Evolutionary conservation across 2,329 filamentous ascomycete species (phyloP).

Genomic region (Pseudopithomyces maydicus): DNA sequence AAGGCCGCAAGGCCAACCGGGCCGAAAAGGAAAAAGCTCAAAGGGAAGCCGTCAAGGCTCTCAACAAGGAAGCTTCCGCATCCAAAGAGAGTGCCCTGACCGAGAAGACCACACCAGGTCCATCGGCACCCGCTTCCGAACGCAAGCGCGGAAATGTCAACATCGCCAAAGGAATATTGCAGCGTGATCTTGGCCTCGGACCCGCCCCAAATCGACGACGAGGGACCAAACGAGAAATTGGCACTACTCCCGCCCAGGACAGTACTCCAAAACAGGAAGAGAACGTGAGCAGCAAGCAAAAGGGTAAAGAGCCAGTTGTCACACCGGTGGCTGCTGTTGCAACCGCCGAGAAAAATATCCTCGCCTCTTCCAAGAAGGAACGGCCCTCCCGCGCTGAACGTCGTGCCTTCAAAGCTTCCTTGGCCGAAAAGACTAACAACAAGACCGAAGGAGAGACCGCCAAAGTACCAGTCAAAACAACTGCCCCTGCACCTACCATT

Average conservation of each 20-base stretch:
- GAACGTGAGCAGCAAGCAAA: slow-evolving; percentile 29
- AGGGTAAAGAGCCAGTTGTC: slow-evolving; percentile 31
- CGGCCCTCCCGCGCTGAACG: slow-evolving; percentile 45
- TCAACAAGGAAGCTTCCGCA: slow-evolving; percentile 55
- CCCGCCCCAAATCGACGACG: slow-evolving; percentile 51
- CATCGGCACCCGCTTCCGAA: slow-evolving; percentile 47
- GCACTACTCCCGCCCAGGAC: slow-evolving; percentile 26
- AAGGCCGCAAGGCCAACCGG: slow-evolving; percentile 43
- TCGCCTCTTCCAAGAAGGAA: slow-evolving; percentile 44
- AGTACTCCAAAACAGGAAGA: slow-evolving; percentile 30
- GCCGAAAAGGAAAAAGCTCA: slow-evolving; percentile 67
- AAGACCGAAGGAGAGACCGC: slow-evolving; percentile 27
- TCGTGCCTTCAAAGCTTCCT: slow-evolving; percentile 43
- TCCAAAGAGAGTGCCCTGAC: slow-evolving; percentile 30
- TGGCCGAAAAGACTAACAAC: slow-evolving; percentile 39
- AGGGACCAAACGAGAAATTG: slow-evolving; percentile 44
- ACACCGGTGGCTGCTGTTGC: slow-evolving; percentile 17
- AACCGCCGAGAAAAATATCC: slow-evolving; percentile 30
- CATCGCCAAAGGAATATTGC: slow-evolving; percentile 63
- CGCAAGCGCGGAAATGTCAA: slow-evolving; percentile 59
- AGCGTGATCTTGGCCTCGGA: slow-evolving; percentile 65
- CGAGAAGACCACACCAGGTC: slow-evolving; percentile 45
- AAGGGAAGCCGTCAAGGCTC: slow-evolving; percentile 66
- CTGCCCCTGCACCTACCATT: slow-evolving; percentile 40
- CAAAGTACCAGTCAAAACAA: slow-evolving; percentile 33